Evolutionary conservation across 495 filamentous ascomycete species (phyloP).

Genomic region (Penicillium bovifimosum): DNA sequence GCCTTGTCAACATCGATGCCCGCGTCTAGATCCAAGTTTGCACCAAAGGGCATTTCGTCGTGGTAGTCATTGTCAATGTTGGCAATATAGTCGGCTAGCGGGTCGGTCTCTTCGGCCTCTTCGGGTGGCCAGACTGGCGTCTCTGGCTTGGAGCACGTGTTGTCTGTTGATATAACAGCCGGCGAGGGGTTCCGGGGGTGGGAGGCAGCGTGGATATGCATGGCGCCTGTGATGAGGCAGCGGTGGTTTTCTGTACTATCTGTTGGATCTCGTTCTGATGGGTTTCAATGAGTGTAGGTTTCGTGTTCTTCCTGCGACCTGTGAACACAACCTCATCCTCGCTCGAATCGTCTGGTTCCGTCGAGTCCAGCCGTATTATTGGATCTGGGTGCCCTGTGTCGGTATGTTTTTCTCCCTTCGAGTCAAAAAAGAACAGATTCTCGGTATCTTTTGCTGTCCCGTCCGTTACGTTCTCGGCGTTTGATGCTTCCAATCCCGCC

Average conservation of each 20-base stretch:
- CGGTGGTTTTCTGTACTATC: neutral
- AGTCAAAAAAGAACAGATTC: slow-evolving; percentile 23
- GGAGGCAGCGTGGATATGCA: neutral
- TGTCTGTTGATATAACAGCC: neutral
- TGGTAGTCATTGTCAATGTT: slow-evolving; percentile 51
- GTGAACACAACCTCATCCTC: slow-evolving; percentile 44
- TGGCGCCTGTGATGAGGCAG: neutral
- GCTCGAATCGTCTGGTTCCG: slow-evolving; percentile 24
- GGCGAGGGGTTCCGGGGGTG: neutral
- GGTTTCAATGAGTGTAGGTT: slow-evolving; percentile 14
- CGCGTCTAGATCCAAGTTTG: slow-evolving; percentile 2
- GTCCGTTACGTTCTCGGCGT: slow-evolving; percentile 2
- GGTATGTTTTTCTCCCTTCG: slow-evolving; percentile 9
- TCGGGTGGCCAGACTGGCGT: slow-evolving; percentile 7
- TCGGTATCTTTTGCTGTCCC: neutral
- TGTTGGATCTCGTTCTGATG: slow-evolving; percentile 10
- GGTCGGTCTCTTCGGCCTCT: slow-evolving; percentile 55
- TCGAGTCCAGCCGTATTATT: neutral
- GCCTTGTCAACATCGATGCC: slow-evolving; percentile 11
- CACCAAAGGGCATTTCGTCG: slow-evolving; percentile 14
- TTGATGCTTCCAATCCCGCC: neutral
- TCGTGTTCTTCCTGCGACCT: slow-evolving; percentile 24
- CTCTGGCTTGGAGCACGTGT: neutral
- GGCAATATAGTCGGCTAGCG: slow-evolving; percentile 69
- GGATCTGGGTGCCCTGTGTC: slow-evolving; percentile 19